A percentile compares a stretch with the other conserved stretches of the same genome.
Evolutionary conservation across 768 basidiomycete genomes (phyloP).

Genomic region (Xerocomellus amylosporus): DNA sequence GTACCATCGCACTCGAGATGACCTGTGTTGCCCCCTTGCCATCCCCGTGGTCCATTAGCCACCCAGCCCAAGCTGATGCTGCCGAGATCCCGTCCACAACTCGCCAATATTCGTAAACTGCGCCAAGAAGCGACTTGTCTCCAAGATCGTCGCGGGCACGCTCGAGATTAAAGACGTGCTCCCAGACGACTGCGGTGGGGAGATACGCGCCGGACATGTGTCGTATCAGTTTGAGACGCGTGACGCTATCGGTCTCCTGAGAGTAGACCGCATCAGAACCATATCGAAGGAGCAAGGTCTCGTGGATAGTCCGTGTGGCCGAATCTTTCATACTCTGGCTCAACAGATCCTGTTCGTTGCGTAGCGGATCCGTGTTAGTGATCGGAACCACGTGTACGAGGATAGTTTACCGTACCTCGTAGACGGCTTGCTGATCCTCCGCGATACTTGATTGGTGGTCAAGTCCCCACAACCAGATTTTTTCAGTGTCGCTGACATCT

Average conservation of each 20-base stretch:
- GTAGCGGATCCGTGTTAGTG: slow-evolving; percentile 1
- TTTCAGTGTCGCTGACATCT: slow-evolving; percentile 28
- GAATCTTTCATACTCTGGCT: slow-evolving; percentile 46
- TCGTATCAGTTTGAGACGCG: slow-evolving; percentile 33
- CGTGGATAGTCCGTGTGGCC: slow-evolving; percentile 41
- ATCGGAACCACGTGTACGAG: not conserved
- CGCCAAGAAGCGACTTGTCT: slow-evolving; percentile 18
- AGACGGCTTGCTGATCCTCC: slow-evolving; percentile 22
- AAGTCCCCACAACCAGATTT: slow-evolving; percentile 59
- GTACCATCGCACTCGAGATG: slow-evolving; percentile 34
- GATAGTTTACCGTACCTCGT: slow-evolving; percentile 32
- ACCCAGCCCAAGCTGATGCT: slow-evolving; percentile 44
- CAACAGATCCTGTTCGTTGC: slow-evolving; percentile 38
- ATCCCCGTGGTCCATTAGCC: slow-evolving; percentile 42
- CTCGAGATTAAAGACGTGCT: slow-evolving; percentile 38
- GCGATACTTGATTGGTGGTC: slow-evolving; percentile 18
- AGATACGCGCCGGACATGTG: slow-evolving; percentile 43
- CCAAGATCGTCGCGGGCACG: slow-evolving; percentile 12
- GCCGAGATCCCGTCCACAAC: slow-evolving; percentile 37
- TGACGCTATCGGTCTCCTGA: slow-evolving; percentile 16
- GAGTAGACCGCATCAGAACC: slow-evolving; percentile 32
- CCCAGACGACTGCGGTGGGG: slow-evolving; percentile 45
- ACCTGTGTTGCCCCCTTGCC: slow-evolving; percentile 41
- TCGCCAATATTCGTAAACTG: slow-evolving; percentile 45
- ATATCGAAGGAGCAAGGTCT: slow-evolving; percentile 47